Evolutionary conservation across 148 eudicot genomes (phyloP), one percentile per base, ranked within the genome.

Genomic region (Talinum fruticosum): DNA sequence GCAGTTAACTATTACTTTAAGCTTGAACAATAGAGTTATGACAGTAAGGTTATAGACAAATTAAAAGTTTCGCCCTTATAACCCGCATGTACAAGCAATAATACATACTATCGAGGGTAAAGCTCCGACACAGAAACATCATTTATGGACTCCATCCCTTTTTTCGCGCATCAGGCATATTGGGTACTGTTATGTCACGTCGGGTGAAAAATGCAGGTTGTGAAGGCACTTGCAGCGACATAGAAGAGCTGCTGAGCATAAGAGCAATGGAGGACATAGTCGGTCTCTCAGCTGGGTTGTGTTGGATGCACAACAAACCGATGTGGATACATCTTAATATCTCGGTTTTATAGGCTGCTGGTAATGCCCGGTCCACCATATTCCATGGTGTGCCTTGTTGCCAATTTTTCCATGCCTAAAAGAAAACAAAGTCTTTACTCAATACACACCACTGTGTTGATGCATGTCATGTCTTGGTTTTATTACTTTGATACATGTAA

Each of bases 251-350:
- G 41, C 61, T 82, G 19, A 85, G 86, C 90, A 87, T 87, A 45
- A 79, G 75, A 53, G 26, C 77, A n/a, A 87, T 66, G 1, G 81
- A 71, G 34, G 88, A 79, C 88, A 83, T 83, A 13, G 85, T 77
- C 10, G 90, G 90, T 49, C 88, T 81, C 1, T 81, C 69, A 21
- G 71, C 77, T n/a, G 62, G 67, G 45, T 79, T 77, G 72, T 85
- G 85, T 70, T 87, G 88, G 37, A 81, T 86, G 53, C 90, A 87
- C 45, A 83, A 41, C 67, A 87, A 61, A 33, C 85, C 90, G 10
- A 87, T 83, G 24, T 85, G 88, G 38, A 85, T 81, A 76, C 90
- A 85, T 78, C 85, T 79, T 78, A 85, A 37, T 75, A 87, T 72
- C 13, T 85, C 90, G 18, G 61, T 73, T 23, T 66, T 79, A 34